Evolutionary conservation across 176 grass and related monocot genomes (phyloP).

Genomic region (Aegilops sharonensis): DNA sequence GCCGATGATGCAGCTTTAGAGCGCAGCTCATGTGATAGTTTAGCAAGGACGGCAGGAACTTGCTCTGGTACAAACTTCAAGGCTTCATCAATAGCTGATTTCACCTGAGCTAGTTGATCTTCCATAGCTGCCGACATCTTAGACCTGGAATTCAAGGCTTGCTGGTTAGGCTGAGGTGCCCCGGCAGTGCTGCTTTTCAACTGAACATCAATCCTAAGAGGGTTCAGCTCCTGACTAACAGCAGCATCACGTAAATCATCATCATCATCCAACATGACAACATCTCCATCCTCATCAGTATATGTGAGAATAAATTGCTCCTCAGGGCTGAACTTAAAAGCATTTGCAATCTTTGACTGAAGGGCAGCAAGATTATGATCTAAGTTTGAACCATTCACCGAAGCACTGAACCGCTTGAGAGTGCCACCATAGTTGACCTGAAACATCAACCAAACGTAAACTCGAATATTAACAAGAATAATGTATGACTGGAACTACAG

Average conservation of each 20-base stretch:
- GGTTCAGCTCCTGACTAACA: conserved; percentile 68
- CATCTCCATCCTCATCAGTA: conserved; percentile 69
- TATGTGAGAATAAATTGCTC: conserved; percentile 62
- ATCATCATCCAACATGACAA: conserved; percentile 66
- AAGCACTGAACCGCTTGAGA: conserved; percentile 60
- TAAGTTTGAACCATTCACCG: conserved; percentile 30
- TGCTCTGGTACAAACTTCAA: conserved; percentile 52
- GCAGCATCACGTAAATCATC: conserved; percentile 67
- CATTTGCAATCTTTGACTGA: conserved; percentile 50
- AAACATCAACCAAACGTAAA: conserved; percentile 20
- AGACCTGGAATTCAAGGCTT: conserved; percentile 19
- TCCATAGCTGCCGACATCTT: conserved; percentile 22
- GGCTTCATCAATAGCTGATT: conserved; percentile 52
- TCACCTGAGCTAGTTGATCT: conserved; percentile 39
- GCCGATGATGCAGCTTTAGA: conserved; percentile 34
- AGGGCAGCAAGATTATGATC: conserved; percentile 40
- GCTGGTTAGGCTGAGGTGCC: conserved; percentile 7
- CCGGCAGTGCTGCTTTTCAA: conserved; percentile 41
- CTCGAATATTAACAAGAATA: not conserved
- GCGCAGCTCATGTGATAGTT: conserved; percentile 37
- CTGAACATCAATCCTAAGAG: conserved; percentile 62
- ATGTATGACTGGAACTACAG: not conserved
- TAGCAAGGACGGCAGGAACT: conserved; percentile 33
- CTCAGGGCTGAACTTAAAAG: conserved; percentile 59
- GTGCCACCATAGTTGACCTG: conserved; percentile 67